Conservation (phyloP, 768 basidiomycete species). For the Pholiota microspora region DNA sequence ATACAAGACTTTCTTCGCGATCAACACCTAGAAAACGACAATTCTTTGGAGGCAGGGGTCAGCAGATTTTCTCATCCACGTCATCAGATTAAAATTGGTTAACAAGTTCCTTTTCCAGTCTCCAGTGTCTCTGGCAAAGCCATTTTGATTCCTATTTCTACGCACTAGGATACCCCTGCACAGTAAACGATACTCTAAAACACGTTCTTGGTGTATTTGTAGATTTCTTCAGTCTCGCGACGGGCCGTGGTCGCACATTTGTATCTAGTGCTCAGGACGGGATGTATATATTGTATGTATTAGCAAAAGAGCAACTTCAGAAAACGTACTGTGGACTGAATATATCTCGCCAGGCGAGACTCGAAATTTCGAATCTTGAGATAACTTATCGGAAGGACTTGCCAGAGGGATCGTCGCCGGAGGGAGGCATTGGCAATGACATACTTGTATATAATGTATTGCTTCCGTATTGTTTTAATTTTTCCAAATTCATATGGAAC, state of each 20-base stretch:
- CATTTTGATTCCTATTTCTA: constrained; percentile 12
- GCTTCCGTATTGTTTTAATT: background rate
- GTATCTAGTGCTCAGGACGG: background rate
- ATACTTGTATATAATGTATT: background rate
- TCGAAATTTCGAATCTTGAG: too few relatives aligned
- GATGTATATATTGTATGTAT: constrained; percentile 7
- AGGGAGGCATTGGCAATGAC: background rate
- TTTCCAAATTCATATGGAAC: background rate
- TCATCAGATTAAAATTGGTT: too few relatives aligned
- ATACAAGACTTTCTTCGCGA: constrained; percentile 50
- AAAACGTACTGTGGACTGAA: too few relatives aligned
- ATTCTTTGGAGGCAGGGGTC: constrained; percentile 25
- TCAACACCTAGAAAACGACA: constrained; percentile 18
- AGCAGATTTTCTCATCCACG: constrained; percentile 6
- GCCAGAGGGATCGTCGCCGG: background rate
- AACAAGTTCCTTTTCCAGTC: too few relatives aligned
- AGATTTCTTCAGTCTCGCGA: background rate
- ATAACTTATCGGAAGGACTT: too few relatives aligned
- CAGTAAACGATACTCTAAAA: background rate
- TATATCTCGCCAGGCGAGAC: too few relatives aligned
- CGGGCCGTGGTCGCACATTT: background rate
- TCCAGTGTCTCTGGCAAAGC: constrained; percentile 17
- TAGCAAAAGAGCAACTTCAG: background rate
- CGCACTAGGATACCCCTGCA: background rate
- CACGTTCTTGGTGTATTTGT: constrained; percentile 12